phyloP scores from a whole-genome alignment of 202 grass and related monocot species.

The Eragrostis tef region DNA sequence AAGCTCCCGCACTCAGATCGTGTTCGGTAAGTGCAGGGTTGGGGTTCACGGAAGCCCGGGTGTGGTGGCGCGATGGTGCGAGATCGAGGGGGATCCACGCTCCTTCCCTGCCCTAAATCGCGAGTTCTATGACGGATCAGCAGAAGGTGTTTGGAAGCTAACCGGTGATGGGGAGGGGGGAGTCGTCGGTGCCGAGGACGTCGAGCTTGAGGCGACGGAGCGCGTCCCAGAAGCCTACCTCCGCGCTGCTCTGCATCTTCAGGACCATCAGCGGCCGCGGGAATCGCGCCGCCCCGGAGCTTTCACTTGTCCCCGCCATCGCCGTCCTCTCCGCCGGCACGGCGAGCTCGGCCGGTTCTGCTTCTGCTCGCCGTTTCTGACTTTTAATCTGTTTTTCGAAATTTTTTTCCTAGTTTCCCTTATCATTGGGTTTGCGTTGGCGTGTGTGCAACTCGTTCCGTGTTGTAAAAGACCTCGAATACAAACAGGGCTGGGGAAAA shows the following conservation, averaged over 20 bases:
- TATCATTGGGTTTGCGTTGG: no score
- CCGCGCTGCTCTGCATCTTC: constrained; percentile 44
- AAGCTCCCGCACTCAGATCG: background rate
- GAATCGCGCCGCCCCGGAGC: background rate
- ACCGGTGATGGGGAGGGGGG: constrained; percentile 70
- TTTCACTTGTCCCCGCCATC: background rate
- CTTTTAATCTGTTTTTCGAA: background rate
- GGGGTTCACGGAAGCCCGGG: background rate
- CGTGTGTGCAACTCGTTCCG: no score
- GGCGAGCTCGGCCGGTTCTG: constrained; percentile 7
- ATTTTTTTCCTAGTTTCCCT: background rate
- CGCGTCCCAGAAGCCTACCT: constrained; percentile 60
- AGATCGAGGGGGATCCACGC: background rate
- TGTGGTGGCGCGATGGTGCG: background rate
- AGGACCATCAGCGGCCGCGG: constrained; percentile 48
- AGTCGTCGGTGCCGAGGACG: constrained; percentile 77
- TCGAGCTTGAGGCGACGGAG: constrained; percentile 81
- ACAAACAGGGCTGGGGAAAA: no score
- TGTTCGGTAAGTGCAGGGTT: background rate
- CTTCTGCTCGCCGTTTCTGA: background rate
- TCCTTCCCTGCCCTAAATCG: background rate
- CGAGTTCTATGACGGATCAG: background rate
- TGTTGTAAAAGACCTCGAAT: no score
- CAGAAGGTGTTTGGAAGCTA: background rate
- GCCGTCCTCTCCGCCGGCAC: constrained; percentile 14